Evolutionary conservation across 192 early-diverging fungal species (phyloP).

Genomic region (Spinellus fusiger): DNA sequence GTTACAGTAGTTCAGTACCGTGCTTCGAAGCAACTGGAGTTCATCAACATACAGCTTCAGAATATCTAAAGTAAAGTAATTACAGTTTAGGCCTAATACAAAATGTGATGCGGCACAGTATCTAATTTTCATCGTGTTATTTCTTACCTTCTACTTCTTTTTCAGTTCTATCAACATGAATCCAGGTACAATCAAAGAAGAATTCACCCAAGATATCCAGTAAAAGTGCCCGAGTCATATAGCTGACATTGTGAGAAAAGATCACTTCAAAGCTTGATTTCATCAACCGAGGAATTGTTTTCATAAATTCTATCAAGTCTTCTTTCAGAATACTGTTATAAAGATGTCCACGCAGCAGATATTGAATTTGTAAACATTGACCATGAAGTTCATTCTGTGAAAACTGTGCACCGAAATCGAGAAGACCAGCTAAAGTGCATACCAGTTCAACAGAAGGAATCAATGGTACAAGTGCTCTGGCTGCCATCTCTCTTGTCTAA

Average conservation of each 20-base stretch:
- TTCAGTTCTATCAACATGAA: slow-evolving; percentile 1
- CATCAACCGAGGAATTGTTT: slow-evolving; percentile 38
- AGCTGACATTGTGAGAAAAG: slow-evolving; percentile 28
- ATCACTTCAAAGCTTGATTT: slow-evolving; percentile 30
- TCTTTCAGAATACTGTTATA: slow-evolving; percentile 33
- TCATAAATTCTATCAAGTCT: slow-evolving; percentile 36
- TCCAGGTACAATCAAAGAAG: slow-evolving; percentile 39
- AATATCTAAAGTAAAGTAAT: background rate
- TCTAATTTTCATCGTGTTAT: background rate
- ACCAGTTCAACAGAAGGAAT: slow-evolving; percentile 59
- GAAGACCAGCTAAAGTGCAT: slow-evolving; percentile 41
- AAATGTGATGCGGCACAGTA: background rate
- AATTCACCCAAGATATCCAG: slow-evolving; percentile 46
- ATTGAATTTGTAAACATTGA: slow-evolving; percentile 61
- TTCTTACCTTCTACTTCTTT: background rate
- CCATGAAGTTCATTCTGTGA: slow-evolving; percentile 76
- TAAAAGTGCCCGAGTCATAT: slow-evolving; percentile 45
- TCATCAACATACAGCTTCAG: background rate
- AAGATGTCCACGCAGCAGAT: slow-evolving; percentile 63
- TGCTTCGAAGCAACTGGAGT: background rate
- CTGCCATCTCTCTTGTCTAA: slow-evolving; percentile 82
- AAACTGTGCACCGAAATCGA: slow-evolving; percentile 32
- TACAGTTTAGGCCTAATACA: background rate
- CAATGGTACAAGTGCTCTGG: slow-evolving; percentile 73
- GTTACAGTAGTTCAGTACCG: background rate